phyloP scores from a whole-genome alignment of 805 yeast genomes.

The Lachancea waltii region DNA sequence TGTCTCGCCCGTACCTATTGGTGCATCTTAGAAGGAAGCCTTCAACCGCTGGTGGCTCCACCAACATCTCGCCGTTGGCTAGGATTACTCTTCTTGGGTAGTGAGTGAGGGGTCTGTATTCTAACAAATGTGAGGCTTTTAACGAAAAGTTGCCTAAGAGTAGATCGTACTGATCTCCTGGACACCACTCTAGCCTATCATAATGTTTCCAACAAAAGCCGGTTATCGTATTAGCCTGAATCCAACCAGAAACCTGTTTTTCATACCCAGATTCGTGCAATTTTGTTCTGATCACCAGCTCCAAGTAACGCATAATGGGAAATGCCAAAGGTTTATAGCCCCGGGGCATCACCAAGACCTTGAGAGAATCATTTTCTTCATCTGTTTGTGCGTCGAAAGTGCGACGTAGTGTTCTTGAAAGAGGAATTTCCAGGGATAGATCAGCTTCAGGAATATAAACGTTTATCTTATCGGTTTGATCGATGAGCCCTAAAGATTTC shows the following conservation, averaged over 20 bases:
- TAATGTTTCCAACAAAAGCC: constrained; percentile 61
- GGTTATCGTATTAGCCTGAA: constrained; percentile 28
- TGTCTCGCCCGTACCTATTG: constrained; percentile 41
- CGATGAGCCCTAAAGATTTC: constrained; percentile 40
- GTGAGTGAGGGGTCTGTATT: constrained; percentile 45
- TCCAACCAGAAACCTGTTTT: constrained; percentile 22
- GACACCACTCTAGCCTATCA: constrained; percentile 70
- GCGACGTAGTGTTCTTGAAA: constrained; percentile 13
- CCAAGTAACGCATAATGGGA: constrained; percentile 24
- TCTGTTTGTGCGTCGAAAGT: constrained; percentile 10
- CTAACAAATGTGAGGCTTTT: constrained; percentile 46
- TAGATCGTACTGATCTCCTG: constrained; percentile 39
- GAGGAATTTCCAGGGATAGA: constrained; percentile 23
- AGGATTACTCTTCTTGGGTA: constrained; percentile 31
- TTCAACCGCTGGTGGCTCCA: constrained; percentile 72
- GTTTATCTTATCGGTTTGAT: constrained; percentile 38
- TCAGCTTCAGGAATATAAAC: constrained; percentile 40
- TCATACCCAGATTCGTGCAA: constrained; percentile 26
- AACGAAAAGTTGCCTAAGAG: constrained; percentile 41
- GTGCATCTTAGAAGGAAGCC: constrained; percentile 66
- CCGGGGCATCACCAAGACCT: constrained; percentile 14
- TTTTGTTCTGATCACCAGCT: constrained; percentile 29
- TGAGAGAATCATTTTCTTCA: constrained; percentile 11
- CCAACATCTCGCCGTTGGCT: constrained; percentile 19
- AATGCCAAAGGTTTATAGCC: constrained; percentile 21